A percentile compares a stretch with the other conserved stretches of the same genome.
These are phyloP conservation scores for Xenosphaeropsis pyriputrescens DNA, from an alignment of 2,329 filamentous ascomycete species.

Conservation along the genomic window DNA sequence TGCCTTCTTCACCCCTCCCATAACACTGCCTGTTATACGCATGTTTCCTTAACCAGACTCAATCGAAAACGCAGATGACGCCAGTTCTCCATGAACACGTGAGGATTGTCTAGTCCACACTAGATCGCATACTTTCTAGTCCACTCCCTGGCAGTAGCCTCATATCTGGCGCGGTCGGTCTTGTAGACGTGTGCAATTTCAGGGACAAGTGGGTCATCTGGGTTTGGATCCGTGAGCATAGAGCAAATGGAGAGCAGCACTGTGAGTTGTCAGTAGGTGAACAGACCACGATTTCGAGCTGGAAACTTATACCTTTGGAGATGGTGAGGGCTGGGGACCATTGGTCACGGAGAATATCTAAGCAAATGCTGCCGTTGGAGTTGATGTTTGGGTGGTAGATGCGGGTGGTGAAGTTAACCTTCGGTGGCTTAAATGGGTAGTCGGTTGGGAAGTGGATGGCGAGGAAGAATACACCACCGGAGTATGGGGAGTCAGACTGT, in stretches of 20 bases:
- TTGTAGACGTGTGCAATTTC: conserved; percentile 99
- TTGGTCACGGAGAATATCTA: conserved; percentile 97
- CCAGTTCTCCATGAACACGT: conserved; percentile 4
- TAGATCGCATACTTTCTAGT: conserved; percentile 98
- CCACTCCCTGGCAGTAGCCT: conserved; percentile 95
- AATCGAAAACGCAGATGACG: conserved; percentile 3
- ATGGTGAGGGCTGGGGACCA: conserved; percentile 98
- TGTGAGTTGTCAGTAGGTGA: conserved; percentile 21
- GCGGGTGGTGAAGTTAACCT: conserved; percentile 99
- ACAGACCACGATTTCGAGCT: background rate
- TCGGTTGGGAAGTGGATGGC: conserved; percentile 99
- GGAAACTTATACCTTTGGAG: conserved; percentile 63
- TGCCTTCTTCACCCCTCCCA: too few species aligned
- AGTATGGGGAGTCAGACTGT: conserved; percentile 91
- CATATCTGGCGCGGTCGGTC: conserved; percentile 90
- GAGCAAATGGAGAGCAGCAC: conserved; percentile 98
- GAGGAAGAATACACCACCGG: conserved; percentile 97
- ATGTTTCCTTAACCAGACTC: conserved; percentile 1
- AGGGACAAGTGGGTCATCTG: conserved; percentile 93
- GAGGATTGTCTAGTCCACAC: conserved; percentile 1
- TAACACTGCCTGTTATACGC: too few species aligned
- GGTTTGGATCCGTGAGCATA: conserved; percentile 98
- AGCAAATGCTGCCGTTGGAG: conserved; percentile 97
- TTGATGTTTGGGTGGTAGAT: conserved; percentile 99
- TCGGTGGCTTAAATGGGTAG: conserved; percentile 99